phyloP scores from a whole-genome alignment of 1,139 yeast species.

The Yamadazyma songkhlaensis region DNA sequence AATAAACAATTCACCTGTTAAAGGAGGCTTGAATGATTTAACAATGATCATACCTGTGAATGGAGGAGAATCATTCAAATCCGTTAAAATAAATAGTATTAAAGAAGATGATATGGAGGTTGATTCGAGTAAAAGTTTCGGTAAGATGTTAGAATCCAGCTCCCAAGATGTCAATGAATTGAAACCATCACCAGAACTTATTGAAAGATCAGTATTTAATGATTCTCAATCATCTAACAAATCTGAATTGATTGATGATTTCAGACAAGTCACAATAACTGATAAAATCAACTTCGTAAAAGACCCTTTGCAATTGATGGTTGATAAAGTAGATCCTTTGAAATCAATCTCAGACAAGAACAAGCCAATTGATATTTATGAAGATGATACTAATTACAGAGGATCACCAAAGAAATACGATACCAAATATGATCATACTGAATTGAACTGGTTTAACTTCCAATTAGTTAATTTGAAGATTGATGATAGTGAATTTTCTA shows the following conservation, averaged over 20 bases:
- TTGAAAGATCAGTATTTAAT: neutral
- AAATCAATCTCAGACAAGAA: slow-evolving; percentile 31
- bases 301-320: slow-evolving; percentile 29
- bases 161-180: neutral
- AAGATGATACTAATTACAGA: slow-evolving; percentile 22
- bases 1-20: slow-evolving; percentile 12
- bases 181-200: neutral
- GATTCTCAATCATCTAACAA: neutral
- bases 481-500: slow-evolving; percentile 8
- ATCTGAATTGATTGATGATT: slow-evolving; percentile 30
- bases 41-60: slow-evolving; percentile 36
- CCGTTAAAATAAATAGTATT: slow-evolving; percentile 1
- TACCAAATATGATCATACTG: slow-evolving; percentile 28
- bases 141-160: neutral
- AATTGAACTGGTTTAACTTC: slow-evolving; percentile 41
- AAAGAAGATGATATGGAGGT: slow-evolving; percentile 7
- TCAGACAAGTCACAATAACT: slow-evolving; percentile 38
- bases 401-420: slow-evolving; percentile 36
- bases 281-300: slow-evolving; percentile 14
- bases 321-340: slow-evolving; percentile 44
- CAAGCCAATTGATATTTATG: slow-evolving; percentile 37
- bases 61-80: slow-evolving; percentile 10
- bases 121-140: neutral
- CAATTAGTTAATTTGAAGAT: slow-evolving; percentile 29
- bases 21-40: slow-evolving; percentile 26